Evolutionary conservation across 257 asterid species (phyloP).

Genomic region (Solanum lignicaule): DNA sequence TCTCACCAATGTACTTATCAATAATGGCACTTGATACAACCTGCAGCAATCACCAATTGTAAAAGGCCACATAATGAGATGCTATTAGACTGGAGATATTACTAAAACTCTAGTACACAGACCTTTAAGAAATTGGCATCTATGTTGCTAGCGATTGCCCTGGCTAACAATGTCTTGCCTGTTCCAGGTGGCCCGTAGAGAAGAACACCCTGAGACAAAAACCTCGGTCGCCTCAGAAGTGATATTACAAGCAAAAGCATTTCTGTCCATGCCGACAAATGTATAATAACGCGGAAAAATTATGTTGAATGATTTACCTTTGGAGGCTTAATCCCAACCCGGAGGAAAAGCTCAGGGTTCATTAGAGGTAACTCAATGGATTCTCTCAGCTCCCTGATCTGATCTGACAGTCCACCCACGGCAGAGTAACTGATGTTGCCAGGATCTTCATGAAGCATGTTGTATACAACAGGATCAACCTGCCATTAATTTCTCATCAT

Average conservation of each 20-base stretch:
- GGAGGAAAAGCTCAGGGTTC: slow-evolving; percentile 92
- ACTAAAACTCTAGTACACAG: background rate
- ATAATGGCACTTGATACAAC: slow-evolving; percentile 95
- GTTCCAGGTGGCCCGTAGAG: slow-evolving; percentile 99
- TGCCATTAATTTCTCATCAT: slow-evolving; percentile 18
- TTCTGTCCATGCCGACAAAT: background rate
- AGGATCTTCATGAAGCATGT: slow-evolving; percentile 99
- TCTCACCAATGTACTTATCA: slow-evolving; percentile 92
- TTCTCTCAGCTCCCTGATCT: slow-evolving; percentile 89
- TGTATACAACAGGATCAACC: slow-evolving; percentile 97
- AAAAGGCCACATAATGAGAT: background rate
- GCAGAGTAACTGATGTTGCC: slow-evolving; percentile 96
- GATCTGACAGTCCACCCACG: slow-evolving; percentile 94
- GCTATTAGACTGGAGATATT: background rate
- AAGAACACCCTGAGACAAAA: slow-evolving; percentile 71
- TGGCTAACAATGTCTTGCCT: slow-evolving; percentile 92
- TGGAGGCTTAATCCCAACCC: slow-evolving; percentile 96
- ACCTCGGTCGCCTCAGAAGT: background rate
- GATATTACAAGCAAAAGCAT: background rate
- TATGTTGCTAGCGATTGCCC: slow-evolving; percentile 96
- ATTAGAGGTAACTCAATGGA: slow-evolving; percentile 84
- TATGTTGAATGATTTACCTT: slow-evolving; percentile 35
- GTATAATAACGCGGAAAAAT: background rate
- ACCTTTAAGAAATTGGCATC: slow-evolving; percentile 98
- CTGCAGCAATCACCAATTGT: slow-evolving; percentile 21